These are phyloP conservation scores for Phytopythium aichiense DNA, from an alignment of 352 stramenopile genomes.

Conservation along the genomic window DNA sequence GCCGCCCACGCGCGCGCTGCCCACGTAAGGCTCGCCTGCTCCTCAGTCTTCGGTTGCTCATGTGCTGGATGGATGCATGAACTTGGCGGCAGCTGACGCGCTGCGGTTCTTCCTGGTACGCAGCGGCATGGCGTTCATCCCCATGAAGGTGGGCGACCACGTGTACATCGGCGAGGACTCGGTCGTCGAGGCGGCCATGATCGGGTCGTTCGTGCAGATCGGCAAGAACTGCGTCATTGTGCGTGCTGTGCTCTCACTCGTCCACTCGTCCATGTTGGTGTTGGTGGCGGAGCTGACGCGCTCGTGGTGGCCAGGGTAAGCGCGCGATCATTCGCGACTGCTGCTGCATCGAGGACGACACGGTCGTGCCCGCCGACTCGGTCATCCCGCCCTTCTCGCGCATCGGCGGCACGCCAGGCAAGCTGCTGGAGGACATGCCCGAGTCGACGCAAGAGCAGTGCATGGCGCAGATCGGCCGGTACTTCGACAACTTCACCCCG, in stretches of 20 bases:
- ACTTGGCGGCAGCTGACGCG: not conserved
- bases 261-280: not conserved
- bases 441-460: conserved; percentile 77
- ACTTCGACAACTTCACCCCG: conserved; percentile 82
- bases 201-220: conserved; percentile 82
- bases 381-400: conserved; percentile 77
- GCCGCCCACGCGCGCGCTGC: conserved; percentile 54
- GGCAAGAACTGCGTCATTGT: conserved; percentile 86
- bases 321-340: conserved; percentile 82
- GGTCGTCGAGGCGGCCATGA: conserved; percentile 79
- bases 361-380: conserved; percentile 65
- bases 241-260: conserved; percentile 10
- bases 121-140: conserved; percentile 78
- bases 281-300: not conserved
- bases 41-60: not conserved
- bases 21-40: conserved; percentile 55
- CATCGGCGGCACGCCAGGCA: conserved; percentile 66
- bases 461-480: conserved; percentile 69
- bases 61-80: not conserved
- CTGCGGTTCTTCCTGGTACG: conserved; percentile 1
- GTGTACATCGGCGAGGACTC: conserved; percentile 73
- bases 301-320: conserved; percentile 41
- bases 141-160: conserved; percentile 78
- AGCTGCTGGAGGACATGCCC: conserved; percentile 71
- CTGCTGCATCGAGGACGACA: conserved; percentile 81